A percentile compares a stretch with the other conserved stretches of the same genome.
Evolutionary conservation across 768 basidiomycete species (phyloP).

Genomic region (Dendrothele bispora): DNA sequence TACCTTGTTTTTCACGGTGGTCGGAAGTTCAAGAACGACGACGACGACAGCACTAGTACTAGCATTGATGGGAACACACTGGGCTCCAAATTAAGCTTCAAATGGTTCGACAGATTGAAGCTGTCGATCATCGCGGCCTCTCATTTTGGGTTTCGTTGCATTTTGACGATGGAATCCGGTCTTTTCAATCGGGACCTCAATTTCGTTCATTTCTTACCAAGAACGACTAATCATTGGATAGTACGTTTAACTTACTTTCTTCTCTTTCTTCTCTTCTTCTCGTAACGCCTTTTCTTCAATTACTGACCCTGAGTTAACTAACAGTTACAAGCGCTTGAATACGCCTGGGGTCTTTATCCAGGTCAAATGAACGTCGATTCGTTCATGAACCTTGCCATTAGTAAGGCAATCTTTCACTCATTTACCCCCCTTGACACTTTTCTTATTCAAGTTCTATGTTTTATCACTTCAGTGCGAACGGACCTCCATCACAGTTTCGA

Average conservation of each 20-base stretch:
- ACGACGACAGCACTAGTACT: too few relatives aligned
- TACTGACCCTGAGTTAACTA: not conserved
- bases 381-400: slow-evolving; percentile 4
- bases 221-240: not conserved
- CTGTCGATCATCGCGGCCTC: not conserved
- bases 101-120: not conserved
- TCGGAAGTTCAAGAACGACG: too few relatives aligned
- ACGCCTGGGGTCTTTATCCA: slow-evolving; percentile 4
- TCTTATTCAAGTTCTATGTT: not conserved
- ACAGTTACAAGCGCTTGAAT: not conserved
- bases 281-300: too few relatives aligned
- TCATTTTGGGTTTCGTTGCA: slow-evolving; percentile 1
- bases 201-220: slow-evolving; percentile 4
- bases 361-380: slow-evolving; percentile 1
- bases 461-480: slow-evolving; percentile 5
- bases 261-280: not conserved
- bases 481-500: slow-evolving; percentile 5
- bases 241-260: not conserved
- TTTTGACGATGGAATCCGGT: not conserved
- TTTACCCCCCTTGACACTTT: not conserved
- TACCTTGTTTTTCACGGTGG: too few relatives aligned
- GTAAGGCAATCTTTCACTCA: not conserved
- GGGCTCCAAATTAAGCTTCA: too few relatives aligned
- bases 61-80: too few relatives aligned
- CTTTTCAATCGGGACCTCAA: slow-evolving; percentile 1